Base-by-base conservation (phyloP, 2,329 filamentous ascomycete species). In the Ceratocystiopsis minuta region DNA sequence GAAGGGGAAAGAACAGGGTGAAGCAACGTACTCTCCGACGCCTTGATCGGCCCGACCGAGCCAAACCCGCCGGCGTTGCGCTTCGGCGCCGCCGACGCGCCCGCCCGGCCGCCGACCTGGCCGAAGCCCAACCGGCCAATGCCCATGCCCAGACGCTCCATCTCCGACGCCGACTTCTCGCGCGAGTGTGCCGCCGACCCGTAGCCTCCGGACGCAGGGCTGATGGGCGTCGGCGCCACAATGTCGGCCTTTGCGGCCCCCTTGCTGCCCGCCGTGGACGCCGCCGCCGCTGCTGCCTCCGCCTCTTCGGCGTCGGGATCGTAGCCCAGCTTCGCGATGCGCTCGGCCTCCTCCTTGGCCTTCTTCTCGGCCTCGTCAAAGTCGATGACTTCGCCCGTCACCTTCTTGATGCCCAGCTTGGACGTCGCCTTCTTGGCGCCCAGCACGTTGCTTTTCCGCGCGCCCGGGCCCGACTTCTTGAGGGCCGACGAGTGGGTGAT, bases 321-420 rank as follows among this genome's bases (percentile, higher is more conserved):
- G 55, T 98, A 98, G 34, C 90, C 90, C 17, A 98, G 67, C 63
- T 93, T 94, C 57, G 80, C 86, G 56, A 95, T 90, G 51, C 90
- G 79, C 60, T 96, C 90, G 3, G 87, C 90, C 61, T 98, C 90
- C 61, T 96, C 90, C 60, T 88, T 93, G 36, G 90, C 90, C 63
- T 92, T 94, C 61, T 83, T 85, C 67, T 98, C 90, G 3, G 87
- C 90, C 59, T 88, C 90, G 49, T 98, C 90, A 54, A 98, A 98
- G 63, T 98, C 88, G 48, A 98, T 87, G 13, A 77, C 64, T 50
- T 87, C 81, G 37, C 67, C 71, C 4, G 70, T 74, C 32, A 93
- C 74, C 67, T 96, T 96, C 74, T 96, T 96, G 24, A 78, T 88
- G 33, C 88, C 90, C 12, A 96, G 70, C 65, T 92, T 93, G 7